Evolutionary conservation across 345 rosid species (phyloP).

Genomic region (Brassica juncea): DNA sequence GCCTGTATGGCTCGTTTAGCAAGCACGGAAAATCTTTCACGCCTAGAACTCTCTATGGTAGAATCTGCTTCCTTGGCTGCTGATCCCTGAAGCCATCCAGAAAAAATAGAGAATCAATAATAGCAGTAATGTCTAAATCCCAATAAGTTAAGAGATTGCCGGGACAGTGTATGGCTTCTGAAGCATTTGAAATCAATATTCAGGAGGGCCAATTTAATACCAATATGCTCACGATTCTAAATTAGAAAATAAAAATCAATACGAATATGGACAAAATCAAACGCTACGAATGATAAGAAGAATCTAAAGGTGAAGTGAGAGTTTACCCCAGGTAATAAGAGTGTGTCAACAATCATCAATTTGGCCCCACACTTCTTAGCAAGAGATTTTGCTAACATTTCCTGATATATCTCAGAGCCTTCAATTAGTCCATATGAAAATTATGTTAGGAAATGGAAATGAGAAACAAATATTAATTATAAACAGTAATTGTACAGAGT

Average conservation of each 20-base stretch:
- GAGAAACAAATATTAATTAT: not conserved
- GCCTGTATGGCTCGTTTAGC: slow-evolving; percentile 54
- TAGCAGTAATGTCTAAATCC: not conserved
- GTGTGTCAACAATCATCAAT: slow-evolving; percentile 77
- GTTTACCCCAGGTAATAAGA: slow-evolving; percentile 90
- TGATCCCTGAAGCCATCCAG: slow-evolving; percentile 55
- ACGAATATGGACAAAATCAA: not conserved
- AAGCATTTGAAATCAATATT: not conserved
- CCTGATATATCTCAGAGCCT: slow-evolving; percentile 99
- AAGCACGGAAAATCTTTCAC: slow-evolving; percentile 61
- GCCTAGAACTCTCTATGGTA: slow-evolving; percentile 60
- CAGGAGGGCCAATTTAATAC: not conserved
- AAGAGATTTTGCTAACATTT: slow-evolving; percentile 80
- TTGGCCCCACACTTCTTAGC: slow-evolving; percentile 77
- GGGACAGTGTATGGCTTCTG: not conserved
- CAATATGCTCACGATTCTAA: not conserved
- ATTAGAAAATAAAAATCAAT: no score
- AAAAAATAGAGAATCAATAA: slow-evolving; percentile 14
- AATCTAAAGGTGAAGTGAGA: slow-evolving; percentile 1
- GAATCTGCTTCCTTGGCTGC: slow-evolving; percentile 62
- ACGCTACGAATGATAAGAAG: not conserved
- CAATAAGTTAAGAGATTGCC: not conserved
- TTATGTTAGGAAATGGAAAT: not conserved
- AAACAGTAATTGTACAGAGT: slow-evolving; percentile 39
- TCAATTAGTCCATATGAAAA: slow-evolving; percentile 19